phyloP scores from a whole-genome alignment of 768 basidiomycete species.

The Suillus occidentalis region DNA sequence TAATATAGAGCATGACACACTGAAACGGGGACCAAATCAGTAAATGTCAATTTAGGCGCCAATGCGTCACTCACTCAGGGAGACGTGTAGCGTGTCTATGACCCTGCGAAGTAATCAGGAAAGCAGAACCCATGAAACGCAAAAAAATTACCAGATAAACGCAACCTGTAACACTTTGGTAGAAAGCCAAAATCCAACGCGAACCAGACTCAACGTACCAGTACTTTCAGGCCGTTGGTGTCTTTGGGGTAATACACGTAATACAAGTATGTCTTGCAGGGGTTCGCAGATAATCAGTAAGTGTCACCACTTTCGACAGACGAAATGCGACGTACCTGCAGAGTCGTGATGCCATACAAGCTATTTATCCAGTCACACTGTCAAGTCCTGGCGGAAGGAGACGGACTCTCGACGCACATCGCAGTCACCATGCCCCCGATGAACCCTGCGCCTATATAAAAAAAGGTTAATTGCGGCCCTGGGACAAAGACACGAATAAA shows the following conservation, averaged over 20 bases:
- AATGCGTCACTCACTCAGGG: constrained; percentile 7
- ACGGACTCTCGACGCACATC: constrained; percentile 13
- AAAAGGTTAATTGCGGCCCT: neutral
- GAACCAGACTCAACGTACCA: constrained; percentile 12
- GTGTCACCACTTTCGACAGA: too few relatives aligned
- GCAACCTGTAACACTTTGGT: constrained; percentile 4
- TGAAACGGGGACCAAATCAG: neutral
- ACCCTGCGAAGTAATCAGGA: constrained; percentile 6
- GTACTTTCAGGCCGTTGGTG: constrained; percentile 3
- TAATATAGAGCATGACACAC: constrained; percentile 35
- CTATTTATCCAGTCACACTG: constrained; percentile 5
- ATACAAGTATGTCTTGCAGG: constrained; percentile 24
- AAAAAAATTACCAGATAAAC: constrained; percentile 6
- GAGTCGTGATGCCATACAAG: constrained; percentile 24
- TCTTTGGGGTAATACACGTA: constrained; percentile 24
- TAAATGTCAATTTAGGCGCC: neutral
- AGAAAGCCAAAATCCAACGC: neutral
- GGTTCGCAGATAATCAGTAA: neutral
- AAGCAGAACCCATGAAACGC: neutral
- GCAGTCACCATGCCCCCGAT: constrained; percentile 21
- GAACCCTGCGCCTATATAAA: constrained; percentile 17
- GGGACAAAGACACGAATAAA: neutral
- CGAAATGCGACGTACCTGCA: constrained; percentile 15
- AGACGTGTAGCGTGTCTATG: constrained; percentile 11
- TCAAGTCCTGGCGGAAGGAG: neutral